Percentiles rank a stretch among this genome's conserved stretches.
Conservation (phyloP, 208 protist genomes). For the Trypanosoma cruzi region DNA sequence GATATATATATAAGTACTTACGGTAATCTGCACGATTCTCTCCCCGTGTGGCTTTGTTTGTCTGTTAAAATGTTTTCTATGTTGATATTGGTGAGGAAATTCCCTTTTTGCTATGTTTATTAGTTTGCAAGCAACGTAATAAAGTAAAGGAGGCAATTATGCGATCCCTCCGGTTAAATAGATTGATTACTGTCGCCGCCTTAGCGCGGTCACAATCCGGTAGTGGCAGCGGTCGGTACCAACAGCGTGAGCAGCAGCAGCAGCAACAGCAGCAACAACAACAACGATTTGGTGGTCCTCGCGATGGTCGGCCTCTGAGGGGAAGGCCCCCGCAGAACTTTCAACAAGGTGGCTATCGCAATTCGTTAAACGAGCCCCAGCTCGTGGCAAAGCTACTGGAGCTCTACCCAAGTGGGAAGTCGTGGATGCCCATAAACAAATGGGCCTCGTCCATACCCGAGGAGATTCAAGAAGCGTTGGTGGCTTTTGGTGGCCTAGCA, state of each 20-base stretch:
- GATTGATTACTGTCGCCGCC: slow-evolving; percentile 7
- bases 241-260: slow-evolving; percentile 19
- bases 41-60: neutral
- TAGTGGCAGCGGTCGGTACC: slow-evolving; percentile 13
- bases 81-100: neutral
- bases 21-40: too few species aligned
- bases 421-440: slow-evolving; percentile 50
- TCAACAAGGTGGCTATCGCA: slow-evolving; percentile 5
- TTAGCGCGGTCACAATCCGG: slow-evolving; percentile 8
- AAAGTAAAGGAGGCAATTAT: slow-evolving; percentile 10
- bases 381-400: slow-evolving; percentile 64
- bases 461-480: slow-evolving; percentile 63
- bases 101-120: slow-evolving; percentile 4
- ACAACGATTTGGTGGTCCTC: slow-evolving; percentile 29
- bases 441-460: slow-evolving; percentile 60
- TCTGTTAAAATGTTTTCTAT: slow-evolving; percentile 1
- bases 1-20: neutral
- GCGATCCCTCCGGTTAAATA: slow-evolving; percentile 24
- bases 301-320: slow-evolving; percentile 18
- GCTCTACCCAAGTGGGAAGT: slow-evolving; percentile 47
- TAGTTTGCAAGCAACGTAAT: neutral
- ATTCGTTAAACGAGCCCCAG: slow-evolving; percentile 56
- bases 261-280: slow-evolving; percentile 16
- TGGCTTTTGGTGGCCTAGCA: slow-evolving; percentile 57
- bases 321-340: slow-evolving; percentile 18